phyloP scores from a whole-genome alignment of 2,329 filamentous ascomycete species.

The Hypoxylon sp. region DNA sequence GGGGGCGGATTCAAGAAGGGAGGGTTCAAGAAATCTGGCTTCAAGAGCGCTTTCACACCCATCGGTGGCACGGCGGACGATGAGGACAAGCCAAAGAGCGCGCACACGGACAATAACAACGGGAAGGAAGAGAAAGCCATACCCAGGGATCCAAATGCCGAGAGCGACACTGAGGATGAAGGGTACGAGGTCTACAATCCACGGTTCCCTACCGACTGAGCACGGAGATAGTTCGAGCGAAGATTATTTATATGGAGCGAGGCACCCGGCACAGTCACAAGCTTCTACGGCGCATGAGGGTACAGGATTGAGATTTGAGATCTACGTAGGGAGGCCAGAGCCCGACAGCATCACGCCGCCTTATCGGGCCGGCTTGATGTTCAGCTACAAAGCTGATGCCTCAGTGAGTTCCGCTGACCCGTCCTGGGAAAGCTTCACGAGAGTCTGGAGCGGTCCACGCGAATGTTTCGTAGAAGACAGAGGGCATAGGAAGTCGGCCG shows the following conservation, averaged over 20 bases:
- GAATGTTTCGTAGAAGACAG: not conserved
- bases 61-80: conserved; percentile 62
- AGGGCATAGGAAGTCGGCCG: not conserved
- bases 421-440: not conserved
- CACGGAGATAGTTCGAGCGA: not conserved
- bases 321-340: not conserved
- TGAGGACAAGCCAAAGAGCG: conserved; percentile 59
- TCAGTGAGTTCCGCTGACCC: not conserved
- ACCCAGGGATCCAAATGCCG: conserved; percentile 56
- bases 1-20: conserved; percentile 73
- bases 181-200: conserved; percentile 79
- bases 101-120: conserved; percentile 45
- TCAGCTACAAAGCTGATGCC: conserved; percentile 5
- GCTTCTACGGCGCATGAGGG: not conserved
- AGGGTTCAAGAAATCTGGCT: conserved; percentile 86
- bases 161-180: conserved; percentile 79
- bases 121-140: conserved; percentile 47
- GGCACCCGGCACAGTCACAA: not conserved
- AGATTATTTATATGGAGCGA: not conserved
- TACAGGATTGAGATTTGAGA: conserved; percentile 2
- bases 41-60: conserved; percentile 81
- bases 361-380: not conserved
- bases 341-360: conserved; percentile 3
- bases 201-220: conserved; percentile 71
- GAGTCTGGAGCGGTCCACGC: not conserved